Evolutionary conservation across 2,329 filamentous ascomycete genomes (phyloP).

Genomic region (Rutstroemia sp.): DNA sequence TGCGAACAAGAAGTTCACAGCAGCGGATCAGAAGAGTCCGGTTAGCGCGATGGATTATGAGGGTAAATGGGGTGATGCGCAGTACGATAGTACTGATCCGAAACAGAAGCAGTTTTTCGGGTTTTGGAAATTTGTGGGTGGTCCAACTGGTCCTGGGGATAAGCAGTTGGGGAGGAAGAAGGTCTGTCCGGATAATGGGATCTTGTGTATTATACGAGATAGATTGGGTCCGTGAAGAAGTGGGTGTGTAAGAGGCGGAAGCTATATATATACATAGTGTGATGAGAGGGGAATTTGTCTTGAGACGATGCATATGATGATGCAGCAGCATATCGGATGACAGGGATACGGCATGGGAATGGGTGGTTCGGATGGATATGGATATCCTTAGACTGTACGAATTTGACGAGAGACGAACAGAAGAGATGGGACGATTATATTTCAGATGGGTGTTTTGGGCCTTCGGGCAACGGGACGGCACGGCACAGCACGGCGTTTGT

Average conservation of each 20-base stretch:
- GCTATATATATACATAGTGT: background rate
- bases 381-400: too few species aligned
- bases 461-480: too few species aligned
- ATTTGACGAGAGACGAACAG: too few species aligned
- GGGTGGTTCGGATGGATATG: too few species aligned
- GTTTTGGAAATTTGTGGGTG: conserved; percentile 43
- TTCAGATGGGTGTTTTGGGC: too few species aligned
- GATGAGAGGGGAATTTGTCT: background rate
- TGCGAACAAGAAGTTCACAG: conserved; percentile 19
- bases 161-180: conserved; percentile 49
- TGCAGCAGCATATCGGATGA: too few species aligned
- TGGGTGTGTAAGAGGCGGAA: background rate
- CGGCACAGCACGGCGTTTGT: too few species aligned
- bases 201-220: conserved; percentile 25
- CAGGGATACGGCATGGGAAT: too few species aligned
- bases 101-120: conserved; percentile 34
- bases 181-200: conserved; percentile 44
- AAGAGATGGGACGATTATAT: too few species aligned
- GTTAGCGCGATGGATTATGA: conserved; percentile 47
- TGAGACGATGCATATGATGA: too few species aligned
- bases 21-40: conserved; percentile 33
- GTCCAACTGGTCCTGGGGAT: conserved; percentile 53
- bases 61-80: conserved; percentile 56
- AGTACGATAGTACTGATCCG: conserved; percentile 44
- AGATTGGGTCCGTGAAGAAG: conserved; percentile 16